Conservation (phyloP, 2,329 filamentous ascomycete species). For the Gnomoniopsis sp. region DNA sequence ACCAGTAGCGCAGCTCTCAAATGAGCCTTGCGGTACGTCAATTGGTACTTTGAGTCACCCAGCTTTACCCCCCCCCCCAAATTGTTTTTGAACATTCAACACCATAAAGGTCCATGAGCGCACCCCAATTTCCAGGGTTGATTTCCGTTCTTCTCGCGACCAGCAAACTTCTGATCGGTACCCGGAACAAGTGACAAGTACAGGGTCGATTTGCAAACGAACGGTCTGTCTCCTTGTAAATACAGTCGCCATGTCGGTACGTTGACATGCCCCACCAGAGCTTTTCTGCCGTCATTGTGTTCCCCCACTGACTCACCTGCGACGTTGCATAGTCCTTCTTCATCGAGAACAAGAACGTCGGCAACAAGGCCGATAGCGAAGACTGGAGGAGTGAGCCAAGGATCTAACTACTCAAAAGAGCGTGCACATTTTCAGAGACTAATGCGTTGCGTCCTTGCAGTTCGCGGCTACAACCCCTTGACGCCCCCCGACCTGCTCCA, state of each 20-base stretch:
- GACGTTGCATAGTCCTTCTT: constrained; percentile 53
- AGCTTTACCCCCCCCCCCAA: not conserved
- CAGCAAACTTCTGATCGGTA: not conserved
- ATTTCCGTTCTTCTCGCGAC: not conserved
- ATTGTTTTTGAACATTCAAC: constrained; percentile 8
- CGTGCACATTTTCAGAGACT: constrained; percentile 17
- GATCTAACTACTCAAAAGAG: not conserved
- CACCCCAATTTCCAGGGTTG: not conserved
- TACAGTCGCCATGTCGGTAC: constrained; percentile 31
- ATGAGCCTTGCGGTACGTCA: constrained; percentile 14
- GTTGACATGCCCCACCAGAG: constrained; percentile 17
- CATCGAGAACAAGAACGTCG: constrained; percentile 75
- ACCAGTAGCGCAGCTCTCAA: constrained; percentile 6
- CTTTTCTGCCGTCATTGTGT: not conserved
- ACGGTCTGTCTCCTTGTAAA: not conserved
- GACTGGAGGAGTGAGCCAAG: constrained; percentile 72
- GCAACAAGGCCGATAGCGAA: constrained; percentile 69
- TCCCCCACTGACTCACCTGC: constrained; percentile 24
- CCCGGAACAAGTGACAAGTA: not conserved
- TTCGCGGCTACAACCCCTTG: constrained; percentile 88
- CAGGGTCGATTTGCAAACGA: not conserved
- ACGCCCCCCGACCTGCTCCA: constrained; percentile 93
- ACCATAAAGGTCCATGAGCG: not conserved
- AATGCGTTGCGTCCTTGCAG: constrained; percentile 36
- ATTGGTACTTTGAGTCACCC: not conserved